Conservation (phyloP, 176 grass and related monocot genomes). For the Phragmites australis region DNA sequence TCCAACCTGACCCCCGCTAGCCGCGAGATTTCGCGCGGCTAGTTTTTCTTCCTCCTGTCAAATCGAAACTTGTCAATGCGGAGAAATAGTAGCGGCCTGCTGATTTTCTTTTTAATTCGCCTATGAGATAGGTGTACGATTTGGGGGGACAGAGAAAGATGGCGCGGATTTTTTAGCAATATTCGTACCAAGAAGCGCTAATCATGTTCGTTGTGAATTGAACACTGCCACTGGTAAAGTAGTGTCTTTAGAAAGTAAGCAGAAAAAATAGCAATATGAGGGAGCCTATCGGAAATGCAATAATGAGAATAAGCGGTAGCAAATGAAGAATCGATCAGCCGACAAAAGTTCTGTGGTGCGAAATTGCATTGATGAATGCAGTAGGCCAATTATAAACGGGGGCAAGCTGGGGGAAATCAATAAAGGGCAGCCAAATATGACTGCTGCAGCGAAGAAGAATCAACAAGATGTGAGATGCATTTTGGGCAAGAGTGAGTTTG, state of each 20-base stretch:
- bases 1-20: not conserved
- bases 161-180: not conserved
- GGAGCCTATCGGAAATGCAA: not conserved
- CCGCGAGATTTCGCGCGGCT: not conserved
- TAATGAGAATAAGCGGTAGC: not conserved
- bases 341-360: not conserved
- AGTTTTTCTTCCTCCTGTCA: not conserved
- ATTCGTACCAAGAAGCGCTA: not conserved
- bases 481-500: not conserved
- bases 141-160: not conserved
- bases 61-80: not conserved
- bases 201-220: constrained; percentile 2
- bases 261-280: not conserved
- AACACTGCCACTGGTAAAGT: too few species aligned
- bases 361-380: not conserved
- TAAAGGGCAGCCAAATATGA: not conserved
- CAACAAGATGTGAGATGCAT: not conserved
- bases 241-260: not conserved
- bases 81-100: not conserved
- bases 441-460: not conserved
- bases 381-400: not conserved
- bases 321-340: not conserved
- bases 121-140: not conserved
- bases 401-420: not conserved
- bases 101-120: not conserved